Evolutionary conservation across 192 early-diverging fungal species (phyloP).

Genomic region (Lobosporangium transversale): DNA sequence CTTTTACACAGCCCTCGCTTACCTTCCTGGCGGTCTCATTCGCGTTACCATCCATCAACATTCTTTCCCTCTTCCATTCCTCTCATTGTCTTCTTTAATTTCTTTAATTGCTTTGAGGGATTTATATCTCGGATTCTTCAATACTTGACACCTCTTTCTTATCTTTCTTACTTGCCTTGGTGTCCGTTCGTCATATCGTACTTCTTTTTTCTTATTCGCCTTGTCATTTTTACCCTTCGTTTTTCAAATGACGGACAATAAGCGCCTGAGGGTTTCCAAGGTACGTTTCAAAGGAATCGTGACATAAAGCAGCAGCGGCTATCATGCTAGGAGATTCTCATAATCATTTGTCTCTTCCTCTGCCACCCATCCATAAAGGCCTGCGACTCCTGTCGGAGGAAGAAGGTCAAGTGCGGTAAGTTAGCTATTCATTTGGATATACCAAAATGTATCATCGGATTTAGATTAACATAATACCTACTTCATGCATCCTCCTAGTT

Average conservation of each 20-base stretch:
- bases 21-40: too few species aligned
- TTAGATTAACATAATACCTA: too few species aligned
- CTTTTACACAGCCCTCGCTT: neutral
- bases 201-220: neutral
- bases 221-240: neutral
- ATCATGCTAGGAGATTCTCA: too few species aligned
- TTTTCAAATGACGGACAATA: constrained; percentile 39
- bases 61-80: neutral
- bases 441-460: too few species aligned
- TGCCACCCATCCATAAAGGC: constrained; percentile 21
- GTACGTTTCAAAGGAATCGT: too few species aligned
- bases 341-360: too few species aligned
- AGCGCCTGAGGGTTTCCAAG: constrained; percentile 41
- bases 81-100: neutral
- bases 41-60: neutral
- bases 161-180: too few species aligned
- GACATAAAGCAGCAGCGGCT: too few species aligned
- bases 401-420: constrained; percentile 54
- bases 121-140: neutral
- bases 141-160: too few species aligned
- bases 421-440: too few species aligned
- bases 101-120: neutral
- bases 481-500: too few species aligned
- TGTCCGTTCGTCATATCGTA: neutral
- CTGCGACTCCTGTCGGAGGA: constrained; percentile 49